These are phyloP conservation scores for Craterostigma plantagineum DNA, from an alignment of 257 asterid species.

Conservation along the genomic window DNA sequence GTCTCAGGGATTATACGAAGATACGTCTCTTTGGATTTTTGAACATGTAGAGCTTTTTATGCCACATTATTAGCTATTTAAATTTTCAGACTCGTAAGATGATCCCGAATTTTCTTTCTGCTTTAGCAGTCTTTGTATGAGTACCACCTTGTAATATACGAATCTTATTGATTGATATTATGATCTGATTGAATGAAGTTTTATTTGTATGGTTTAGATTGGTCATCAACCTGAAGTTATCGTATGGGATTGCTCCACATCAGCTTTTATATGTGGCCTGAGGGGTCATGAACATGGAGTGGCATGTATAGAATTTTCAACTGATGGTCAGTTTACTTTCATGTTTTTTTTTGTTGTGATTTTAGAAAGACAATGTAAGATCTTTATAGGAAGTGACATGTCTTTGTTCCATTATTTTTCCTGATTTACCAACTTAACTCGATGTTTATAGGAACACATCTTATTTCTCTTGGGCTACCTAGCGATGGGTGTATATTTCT, in stretches of 20 bases:
- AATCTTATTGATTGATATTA: neutral
- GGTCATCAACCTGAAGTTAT: conserved; percentile 47
- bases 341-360: conserved; percentile 6
- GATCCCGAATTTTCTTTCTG: too few relatives aligned
- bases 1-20: too few relatives aligned
- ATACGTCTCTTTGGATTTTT: too few relatives aligned
- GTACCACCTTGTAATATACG: neutral
- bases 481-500: conserved; percentile 53
- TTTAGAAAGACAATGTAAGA: neutral
- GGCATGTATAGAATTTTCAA: conserved; percentile 47
- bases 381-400: conserved; percentile 16
- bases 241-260: conserved; percentile 36
- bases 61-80: neutral
- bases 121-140: neutral
- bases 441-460: conserved; percentile 29
- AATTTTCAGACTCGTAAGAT: neutral
- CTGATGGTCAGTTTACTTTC: conserved; percentile 35
- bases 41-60: too few relatives aligned
- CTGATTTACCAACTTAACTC: conserved; percentile 1
- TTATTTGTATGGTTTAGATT: conserved; percentile 1
- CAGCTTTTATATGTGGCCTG: conserved; percentile 25
- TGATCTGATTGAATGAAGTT: neutral
- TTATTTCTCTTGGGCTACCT: conserved; percentile 46
- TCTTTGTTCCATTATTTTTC: conserved; percentile 7
- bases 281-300: conserved; percentile 50